Evolutionary conservation across 2,329 filamentous ascomycete species (phyloP), one percentile per base, ranked within the genome.

Genomic region (Clarireedia sp.): DNA sequence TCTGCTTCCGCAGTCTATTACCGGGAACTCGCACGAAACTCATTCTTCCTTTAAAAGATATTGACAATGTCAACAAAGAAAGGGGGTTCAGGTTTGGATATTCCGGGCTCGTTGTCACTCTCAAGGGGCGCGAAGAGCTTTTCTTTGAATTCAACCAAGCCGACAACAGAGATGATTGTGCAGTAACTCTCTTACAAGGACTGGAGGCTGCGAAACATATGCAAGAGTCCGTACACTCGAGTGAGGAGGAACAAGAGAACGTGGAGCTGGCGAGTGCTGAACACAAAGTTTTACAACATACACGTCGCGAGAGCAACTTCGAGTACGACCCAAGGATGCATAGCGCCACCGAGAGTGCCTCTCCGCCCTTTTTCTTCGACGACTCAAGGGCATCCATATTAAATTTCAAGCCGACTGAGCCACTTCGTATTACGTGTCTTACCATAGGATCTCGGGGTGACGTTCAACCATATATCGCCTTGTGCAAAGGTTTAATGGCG

Each of bases 381-480:
- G 92, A 97, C 64, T 85, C 89, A 8, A 84, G 86, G 62, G 88
- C 89, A 4, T 96, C 91, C 0, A 87, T 96, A 56, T 78, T 96
- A 60, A 90, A 94, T 62, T 95, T 96, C 73, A 96, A 95, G 71
- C 92, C 94, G 0, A 73, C 82, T 2, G 78, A 89, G 63, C 77
- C 91, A 2, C 75, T 99, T 68, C 85, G 78, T 19, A 87, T 99
- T 57, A 96, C 92, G 1, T 99, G 94, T 68, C 75, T 99, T 38
- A 99, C 94, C 0, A 99, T 99, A 60, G 94, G 94, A 16, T 96
- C 92, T 12, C 81, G 94, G 57, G 94, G 94, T 23, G 94, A 99
- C 68, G 92, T 99, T 3, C 94, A 99, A 69, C 94, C 94, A 0
- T 99, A 97, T 69, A 97, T 99, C 68, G 90, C 94, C 0, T 76